Evolutionary conservation across 768 basidiomycete species (phyloP).

Genomic region (Leccinum truebloodii): DNA sequence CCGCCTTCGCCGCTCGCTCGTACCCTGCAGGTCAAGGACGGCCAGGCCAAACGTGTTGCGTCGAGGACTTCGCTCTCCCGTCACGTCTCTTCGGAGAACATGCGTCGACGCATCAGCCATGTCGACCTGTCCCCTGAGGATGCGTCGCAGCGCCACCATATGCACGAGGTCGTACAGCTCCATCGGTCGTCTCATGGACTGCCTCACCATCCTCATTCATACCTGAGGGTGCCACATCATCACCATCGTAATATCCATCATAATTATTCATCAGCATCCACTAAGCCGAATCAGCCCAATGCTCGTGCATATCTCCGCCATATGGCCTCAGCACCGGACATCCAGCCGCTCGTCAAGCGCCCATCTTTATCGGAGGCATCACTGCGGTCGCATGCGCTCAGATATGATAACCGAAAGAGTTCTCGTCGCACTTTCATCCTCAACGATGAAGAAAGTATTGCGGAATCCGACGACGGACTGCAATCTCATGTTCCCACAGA

Average conservation of each 20-base stretch:
- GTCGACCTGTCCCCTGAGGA: conserved; percentile 15
- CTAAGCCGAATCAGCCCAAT: conserved; percentile 38
- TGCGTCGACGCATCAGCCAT: conserved; percentile 14
- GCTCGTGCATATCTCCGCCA: conserved; percentile 73
- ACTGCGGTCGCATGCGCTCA: conserved; percentile 33
- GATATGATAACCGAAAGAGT: conserved; percentile 26
- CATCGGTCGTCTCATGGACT: conserved; percentile 28
- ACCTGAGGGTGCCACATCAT: conserved; percentile 19
- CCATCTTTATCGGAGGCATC: conserved; percentile 34
- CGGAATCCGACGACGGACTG: conserved; percentile 22
- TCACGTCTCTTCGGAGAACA: conserved; percentile 24
- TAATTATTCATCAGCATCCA: conserved; percentile 25
- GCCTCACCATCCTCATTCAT: conserved; percentile 25
- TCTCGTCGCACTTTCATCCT: conserved; percentile 34
- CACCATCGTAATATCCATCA: conserved; percentile 21
- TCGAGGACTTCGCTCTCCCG: conserved; percentile 20
- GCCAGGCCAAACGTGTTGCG: conserved; percentile 10
- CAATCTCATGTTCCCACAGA: conserved; percentile 34
- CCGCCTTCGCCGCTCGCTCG: conserved; percentile 30
- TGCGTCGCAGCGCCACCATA: conserved; percentile 7
- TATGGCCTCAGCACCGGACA: conserved; percentile 63
- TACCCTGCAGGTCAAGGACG: conserved; percentile 12
- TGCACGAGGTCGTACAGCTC: conserved; percentile 14
- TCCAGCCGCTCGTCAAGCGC: conserved; percentile 37
- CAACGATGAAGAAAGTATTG: conserved; percentile 34